These are phyloP conservation scores for Paulinella micropora DNA, from an alignment of 78 protist species.

Conservation along the genomic window DNA sequence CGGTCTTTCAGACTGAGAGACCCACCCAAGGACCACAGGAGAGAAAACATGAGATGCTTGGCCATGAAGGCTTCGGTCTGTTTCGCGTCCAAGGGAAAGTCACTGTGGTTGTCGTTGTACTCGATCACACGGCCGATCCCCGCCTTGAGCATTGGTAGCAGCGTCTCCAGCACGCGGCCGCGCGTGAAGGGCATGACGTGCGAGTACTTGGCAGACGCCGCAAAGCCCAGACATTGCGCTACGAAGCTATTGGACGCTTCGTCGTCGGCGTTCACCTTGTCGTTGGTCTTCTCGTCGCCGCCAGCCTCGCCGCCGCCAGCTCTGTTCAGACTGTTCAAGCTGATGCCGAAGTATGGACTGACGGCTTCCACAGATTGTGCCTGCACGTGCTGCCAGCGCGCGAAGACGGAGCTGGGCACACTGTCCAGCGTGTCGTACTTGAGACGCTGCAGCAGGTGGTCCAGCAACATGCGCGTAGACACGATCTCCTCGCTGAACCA, in stretches of 20 bases:
- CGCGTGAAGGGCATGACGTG: slow-evolving; percentile 72
- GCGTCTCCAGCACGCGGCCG: slow-evolving; percentile 40
- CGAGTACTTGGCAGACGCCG: slow-evolving; percentile 21
- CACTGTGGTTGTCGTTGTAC: slow-evolving; percentile 57
- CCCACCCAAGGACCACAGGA: slow-evolving; percentile 84
- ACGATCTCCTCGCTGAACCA: slow-evolving; percentile 79
- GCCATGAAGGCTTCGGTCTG: slow-evolving; percentile 17
- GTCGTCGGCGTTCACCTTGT: background rate
- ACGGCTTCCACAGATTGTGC: slow-evolving; percentile 30
- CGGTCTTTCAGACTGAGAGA: slow-evolving; percentile 40
- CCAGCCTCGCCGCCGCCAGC: background rate
- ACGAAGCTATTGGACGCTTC: slow-evolving; percentile 42
- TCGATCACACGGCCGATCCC: slow-evolving; percentile 44
- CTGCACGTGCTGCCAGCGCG: slow-evolving; percentile 42
- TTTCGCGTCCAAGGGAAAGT: slow-evolving; percentile 50
- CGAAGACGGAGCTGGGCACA: background rate
- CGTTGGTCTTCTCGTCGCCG: background rate
- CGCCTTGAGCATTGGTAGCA: slow-evolving; percentile 50
- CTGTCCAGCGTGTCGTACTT: background rate
- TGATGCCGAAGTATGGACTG: background rate
- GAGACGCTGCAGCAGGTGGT: background rate
- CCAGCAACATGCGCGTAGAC: background rate
- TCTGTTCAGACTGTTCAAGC: background rate
- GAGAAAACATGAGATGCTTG: slow-evolving; percentile 40
- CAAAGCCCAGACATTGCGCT: slow-evolving; percentile 35